Evolutionary conservation across 2,329 filamentous ascomycete genomes (phyloP), one percentile per base, ranked within the genome.

Genomic region (Alternaria novae-zelandiae): DNA sequence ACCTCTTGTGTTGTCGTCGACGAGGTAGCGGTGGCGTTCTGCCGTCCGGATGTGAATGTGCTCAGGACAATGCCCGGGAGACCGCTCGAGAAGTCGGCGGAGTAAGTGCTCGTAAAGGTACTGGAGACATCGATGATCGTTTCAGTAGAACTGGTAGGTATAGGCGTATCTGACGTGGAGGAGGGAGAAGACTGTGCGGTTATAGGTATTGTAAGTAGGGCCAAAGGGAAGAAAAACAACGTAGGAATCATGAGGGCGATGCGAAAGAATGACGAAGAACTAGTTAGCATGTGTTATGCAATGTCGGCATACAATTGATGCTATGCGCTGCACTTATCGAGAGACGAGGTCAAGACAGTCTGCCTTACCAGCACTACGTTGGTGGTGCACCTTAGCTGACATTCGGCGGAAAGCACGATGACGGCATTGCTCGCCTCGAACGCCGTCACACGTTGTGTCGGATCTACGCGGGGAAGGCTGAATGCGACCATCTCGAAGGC

Each of bases 241-340:
- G 46, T 57, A 45, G 59, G 45, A 58, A 71, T 26, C 70, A 71
- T 73, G n/a, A 55, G 59, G 61, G 44, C 63, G n/a, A 54, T 56
- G 23, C 56, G 50, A 69, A 64, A 46, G 62, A 68, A 66, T 59
- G 65, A 53, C 45, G 60, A 45, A 60, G 50, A 51, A 12, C 30
- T 25, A 10, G 49, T 41, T 12, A 36, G 49, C 57, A 64, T 59
- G 44, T 53, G 9, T 25, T 53, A n/a, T 8, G 49, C 46, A 43
- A 64, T 45, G 17, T 30, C 13, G 17, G 23, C 50, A 49, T 53
- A 46, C 46, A 21, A 25, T 1, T 15, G 41, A 36, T 41, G 23
- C 45, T 44, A 43, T 45, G n/a, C 49, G 23, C 41, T 55, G 30
- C 51, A 15, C 9, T 36, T 13, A 23, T 47, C 12, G 43, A 36